Conservation (phyloP, 2,329 filamentous ascomycete species). For the Nannizziopsis arthrosporioides region DNA sequence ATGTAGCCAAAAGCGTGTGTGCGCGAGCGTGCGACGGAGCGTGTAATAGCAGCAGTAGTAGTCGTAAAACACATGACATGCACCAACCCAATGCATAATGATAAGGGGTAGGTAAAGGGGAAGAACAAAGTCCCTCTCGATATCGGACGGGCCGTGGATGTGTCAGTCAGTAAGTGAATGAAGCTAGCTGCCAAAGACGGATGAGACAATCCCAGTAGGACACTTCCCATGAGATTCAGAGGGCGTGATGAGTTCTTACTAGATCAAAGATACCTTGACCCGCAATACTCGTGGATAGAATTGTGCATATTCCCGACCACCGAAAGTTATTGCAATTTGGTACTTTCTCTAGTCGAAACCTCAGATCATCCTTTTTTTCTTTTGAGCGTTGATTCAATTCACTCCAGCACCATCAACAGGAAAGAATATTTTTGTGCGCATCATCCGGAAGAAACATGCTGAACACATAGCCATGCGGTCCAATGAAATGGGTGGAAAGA, state of each 20-base stretch:
- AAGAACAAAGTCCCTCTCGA: too few relatives aligned
- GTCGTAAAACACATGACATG: not conserved
- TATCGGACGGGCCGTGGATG: not conserved
- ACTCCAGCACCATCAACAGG: not conserved
- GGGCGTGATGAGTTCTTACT: not conserved
- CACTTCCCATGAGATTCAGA: too few relatives aligned
- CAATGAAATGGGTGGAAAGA: not conserved
- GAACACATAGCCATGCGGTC: not conserved
- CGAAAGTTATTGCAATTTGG: slow-evolving; percentile 12
- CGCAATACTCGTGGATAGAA: slow-evolving; percentile 12
- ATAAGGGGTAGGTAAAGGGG: too few relatives aligned
- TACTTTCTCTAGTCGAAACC: slow-evolving; percentile 4
- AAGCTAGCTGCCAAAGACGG: too few relatives aligned
- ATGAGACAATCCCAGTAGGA: too few relatives aligned
- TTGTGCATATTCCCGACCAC: slow-evolving; percentile 6
- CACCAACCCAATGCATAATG: slow-evolving; percentile 9
- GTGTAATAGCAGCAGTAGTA: not conserved
- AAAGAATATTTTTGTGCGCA: not conserved
- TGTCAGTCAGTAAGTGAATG: not conserved
- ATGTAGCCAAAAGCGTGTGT: too few relatives aligned
- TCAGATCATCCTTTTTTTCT: not conserved
- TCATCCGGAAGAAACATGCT: not conserved
- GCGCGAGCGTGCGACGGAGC: too few relatives aligned
- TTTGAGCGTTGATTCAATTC: not conserved
- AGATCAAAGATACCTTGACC: slow-evolving; percentile 3